phyloP scores from a whole-genome alignment of 176 grass and related monocot species.

The Coix lacrymajobi region DNA sequence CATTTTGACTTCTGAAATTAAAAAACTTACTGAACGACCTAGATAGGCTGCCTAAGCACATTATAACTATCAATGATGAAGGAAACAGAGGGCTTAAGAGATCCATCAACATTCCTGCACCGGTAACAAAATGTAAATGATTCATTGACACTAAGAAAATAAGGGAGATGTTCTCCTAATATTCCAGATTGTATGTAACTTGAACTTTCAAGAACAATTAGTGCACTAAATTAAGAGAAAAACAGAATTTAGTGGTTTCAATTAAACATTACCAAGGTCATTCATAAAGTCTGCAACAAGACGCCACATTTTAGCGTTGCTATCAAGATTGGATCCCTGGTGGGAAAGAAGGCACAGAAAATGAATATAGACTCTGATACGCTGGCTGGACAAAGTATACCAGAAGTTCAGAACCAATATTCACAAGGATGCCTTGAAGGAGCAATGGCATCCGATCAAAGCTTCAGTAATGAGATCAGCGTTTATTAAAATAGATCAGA shows the following conservation, averaged over 20 bases:
- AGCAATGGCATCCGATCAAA: background rate
- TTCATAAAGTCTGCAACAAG: slow-evolving; percentile 99
- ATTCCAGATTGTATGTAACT: slow-evolving; percentile 5
- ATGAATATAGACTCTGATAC: slow-evolving; percentile 13
- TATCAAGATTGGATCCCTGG: slow-evolving; percentile 95
- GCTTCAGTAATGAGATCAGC: background rate
- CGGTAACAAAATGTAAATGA: slow-evolving; percentile 15
- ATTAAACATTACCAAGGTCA: slow-evolving; percentile 74
- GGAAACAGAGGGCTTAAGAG: slow-evolving; percentile 94
- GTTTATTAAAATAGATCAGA: background rate
- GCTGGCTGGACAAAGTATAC: background rate
- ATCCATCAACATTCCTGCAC: slow-evolving; percentile 97
- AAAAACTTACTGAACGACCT: slow-evolving; percentile 88
- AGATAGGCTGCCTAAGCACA: slow-evolving; percentile 89
- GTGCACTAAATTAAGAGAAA: background rate
- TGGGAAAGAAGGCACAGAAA: slow-evolving; percentile 30
- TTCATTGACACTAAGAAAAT: background rate
- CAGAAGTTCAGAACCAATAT: slow-evolving; percentile 3
- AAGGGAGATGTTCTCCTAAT: background rate
- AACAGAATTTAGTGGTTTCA: slow-evolving; percentile 13
- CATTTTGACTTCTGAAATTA: background rate
- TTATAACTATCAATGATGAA: slow-evolving; percentile 78
- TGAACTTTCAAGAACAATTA: slow-evolving; percentile 1
- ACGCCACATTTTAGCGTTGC: slow-evolving; percentile 93
- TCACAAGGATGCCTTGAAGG: background rate